Evolutionary conservation across 1,284 basidiomycete species (phyloP), one percentile per base, ranked within the genome.

Genomic region (Irpex rosettiformis): DNA sequence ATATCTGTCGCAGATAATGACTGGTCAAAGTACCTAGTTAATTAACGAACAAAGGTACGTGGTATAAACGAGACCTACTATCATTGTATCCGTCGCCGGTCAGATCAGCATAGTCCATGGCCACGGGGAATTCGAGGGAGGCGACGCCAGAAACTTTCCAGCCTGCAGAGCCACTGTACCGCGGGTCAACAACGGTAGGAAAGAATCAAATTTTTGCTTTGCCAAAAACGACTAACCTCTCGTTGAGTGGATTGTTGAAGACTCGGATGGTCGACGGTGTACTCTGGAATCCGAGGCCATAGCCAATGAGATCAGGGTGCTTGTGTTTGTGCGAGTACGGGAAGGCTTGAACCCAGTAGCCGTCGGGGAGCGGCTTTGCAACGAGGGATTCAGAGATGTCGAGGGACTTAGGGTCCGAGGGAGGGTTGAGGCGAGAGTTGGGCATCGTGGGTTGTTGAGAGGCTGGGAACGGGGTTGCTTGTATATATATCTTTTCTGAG

Each of bases 321-420:
- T 57, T 42, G 13, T 56, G 58, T 13, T 64, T 48, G 1, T 11
- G 60, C 3, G 55, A 55, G 33, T 56, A 70, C 11, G 65, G 66
- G 55, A 72, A 71, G 2, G 69, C 67, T 21, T 69, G 58, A 40
- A 71, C 54, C 67, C 69, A 72, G 61, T 72, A 71, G 8, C 69
- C 69, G 54, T 72, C 68, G 8, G 60, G 37, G 54, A 45, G 43
- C 8, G 43, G 43, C 8, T n/a, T 45, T 8, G 43, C 43, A 18
- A 45, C 8, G 43, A 45, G 13, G n/a, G 16, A n/a, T 22, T 21
- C 43, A 22, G 43, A 45, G 43, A 45, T 22, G 21, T 45, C 16
- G 43, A 45, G 16, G 21, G 43, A 45, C 43, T 45, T 45, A 8
- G 16, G 21, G 18, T 45, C 18, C n/a, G 16, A 11, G 18, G 43